These are phyloP conservation scores for Globisporangium apiculatum DNA, from an alignment of 352 stramenopile species.

Conservation along the genomic window DNA sequence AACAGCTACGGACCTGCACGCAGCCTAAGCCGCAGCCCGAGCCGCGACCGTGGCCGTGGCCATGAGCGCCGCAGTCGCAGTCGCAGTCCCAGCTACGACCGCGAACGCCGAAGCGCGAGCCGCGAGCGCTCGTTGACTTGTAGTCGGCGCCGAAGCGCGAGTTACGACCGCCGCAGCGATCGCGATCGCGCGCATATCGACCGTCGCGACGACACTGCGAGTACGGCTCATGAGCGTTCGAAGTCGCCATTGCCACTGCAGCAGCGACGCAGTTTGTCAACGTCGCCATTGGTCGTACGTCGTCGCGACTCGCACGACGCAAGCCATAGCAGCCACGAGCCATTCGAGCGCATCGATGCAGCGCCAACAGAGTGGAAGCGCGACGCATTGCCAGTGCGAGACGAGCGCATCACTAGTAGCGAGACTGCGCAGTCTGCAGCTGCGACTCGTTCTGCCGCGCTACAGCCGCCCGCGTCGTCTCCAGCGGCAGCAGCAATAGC, in stretches of 20 bases:
- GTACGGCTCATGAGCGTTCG: neutral
- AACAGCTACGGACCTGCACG: neutral
- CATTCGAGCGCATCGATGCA: neutral
- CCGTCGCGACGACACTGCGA: neutral
- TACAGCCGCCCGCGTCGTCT: no score
- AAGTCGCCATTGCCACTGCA: neutral
- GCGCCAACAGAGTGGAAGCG: no score
- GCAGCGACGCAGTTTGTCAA: neutral
- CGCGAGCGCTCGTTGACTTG: conserved; percentile 10
- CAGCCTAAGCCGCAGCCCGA: conserved; percentile 4
- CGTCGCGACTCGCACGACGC: neutral
- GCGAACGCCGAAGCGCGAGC: conserved; percentile 7
- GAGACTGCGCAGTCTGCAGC: no score
- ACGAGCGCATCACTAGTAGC: no score
- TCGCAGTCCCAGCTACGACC: conserved; percentile 1
- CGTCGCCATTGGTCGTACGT: neutral
- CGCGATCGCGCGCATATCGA: conserved; percentile 3
- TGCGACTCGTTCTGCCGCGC: no score
- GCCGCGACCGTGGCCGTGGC: conserved; percentile 9
- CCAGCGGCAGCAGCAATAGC: no score
- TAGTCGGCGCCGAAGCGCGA: conserved; percentile 1
- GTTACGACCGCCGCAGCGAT: conserved; percentile 5
- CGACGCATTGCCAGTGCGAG: no score
- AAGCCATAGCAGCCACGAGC: neutral
- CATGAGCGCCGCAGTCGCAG: conserved; percentile 2